These are phyloP conservation scores for Lactarius evosmus DNA, from an alignment of 768 basidiomycete genomes.

Conservation along the genomic window DNA sequence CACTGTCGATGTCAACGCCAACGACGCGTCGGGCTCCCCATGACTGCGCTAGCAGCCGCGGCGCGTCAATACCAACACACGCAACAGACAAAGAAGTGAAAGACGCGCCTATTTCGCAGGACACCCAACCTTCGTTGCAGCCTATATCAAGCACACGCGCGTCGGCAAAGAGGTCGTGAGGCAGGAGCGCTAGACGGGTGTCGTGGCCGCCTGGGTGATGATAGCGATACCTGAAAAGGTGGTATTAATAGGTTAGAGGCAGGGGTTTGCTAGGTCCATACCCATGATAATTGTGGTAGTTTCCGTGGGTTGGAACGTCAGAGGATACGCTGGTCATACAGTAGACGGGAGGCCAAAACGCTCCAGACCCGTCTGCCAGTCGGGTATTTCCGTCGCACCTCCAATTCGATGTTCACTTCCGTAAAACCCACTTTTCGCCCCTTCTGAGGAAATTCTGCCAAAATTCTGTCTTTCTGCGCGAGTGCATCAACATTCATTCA, in stretches of 20 bases:
- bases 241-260: background rate
- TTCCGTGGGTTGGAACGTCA: slow-evolving; percentile 24
- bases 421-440: too few relatives aligned
- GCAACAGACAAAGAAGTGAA: slow-evolving; percentile 27
- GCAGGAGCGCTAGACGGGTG: slow-evolving; percentile 62
- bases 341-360: background rate
- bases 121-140: slow-evolving; percentile 22
- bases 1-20: slow-evolving; percentile 83
- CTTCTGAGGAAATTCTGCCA: too few relatives aligned
- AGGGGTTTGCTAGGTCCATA: background rate
- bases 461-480: too few relatives aligned
- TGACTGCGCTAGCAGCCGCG: slow-evolving; percentile 51
- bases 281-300: slow-evolving; percentile 30
- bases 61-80: background rate
- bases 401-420: too few relatives aligned
- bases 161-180: slow-evolving; percentile 10
- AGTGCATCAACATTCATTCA: too few relatives aligned
- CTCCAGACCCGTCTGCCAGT: too few relatives aligned
- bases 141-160: slow-evolving; percentile 23
- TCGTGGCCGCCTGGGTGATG: slow-evolving; percentile 38
- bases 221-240: slow-evolving; percentile 14
- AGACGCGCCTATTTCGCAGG: slow-evolving; percentile 20
- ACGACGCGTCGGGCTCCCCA: slow-evolving; percentile 62
- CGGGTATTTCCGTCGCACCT: too few relatives aligned
- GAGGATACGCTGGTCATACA: slow-evolving; percentile 21